Conservation (phyloP, 805 yeast species). For the Zygoascus tannicola region DNA sequence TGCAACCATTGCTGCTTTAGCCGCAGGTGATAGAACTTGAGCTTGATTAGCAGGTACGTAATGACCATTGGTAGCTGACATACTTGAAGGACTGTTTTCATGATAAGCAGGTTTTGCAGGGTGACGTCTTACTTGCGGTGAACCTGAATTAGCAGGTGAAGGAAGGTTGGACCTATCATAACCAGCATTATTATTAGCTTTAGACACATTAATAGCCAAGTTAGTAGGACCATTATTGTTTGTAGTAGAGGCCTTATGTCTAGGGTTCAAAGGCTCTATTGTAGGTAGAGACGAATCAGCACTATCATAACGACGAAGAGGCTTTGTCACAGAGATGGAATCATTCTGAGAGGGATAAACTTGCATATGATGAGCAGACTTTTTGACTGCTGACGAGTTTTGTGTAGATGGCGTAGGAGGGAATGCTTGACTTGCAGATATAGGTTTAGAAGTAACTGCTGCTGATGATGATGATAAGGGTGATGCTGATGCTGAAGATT, state of each 20-base stretch:
- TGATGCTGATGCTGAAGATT: background rate
- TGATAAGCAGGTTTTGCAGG: background rate
- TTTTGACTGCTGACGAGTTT: background rate
- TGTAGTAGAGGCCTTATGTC: background rate
- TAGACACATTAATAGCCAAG: background rate
- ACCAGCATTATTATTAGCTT: background rate
- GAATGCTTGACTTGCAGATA: background rate
- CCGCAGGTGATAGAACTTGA: conserved; percentile 5
- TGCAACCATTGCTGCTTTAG: conserved; percentile 1
- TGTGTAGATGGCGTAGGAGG: conserved; percentile 1
- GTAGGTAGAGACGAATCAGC: background rate
- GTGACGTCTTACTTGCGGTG: background rate
- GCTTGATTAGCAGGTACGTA: conserved; percentile 1
- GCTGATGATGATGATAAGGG: background rate
- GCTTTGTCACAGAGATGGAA: background rate
- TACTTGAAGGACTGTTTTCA: background rate
- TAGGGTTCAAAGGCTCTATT: conserved; percentile 3
- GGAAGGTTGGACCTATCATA: background rate
- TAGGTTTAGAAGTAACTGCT: conserved; percentile 2
- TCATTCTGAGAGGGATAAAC: conserved; percentile 1
- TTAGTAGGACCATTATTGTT: background rate
- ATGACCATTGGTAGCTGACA: background rate
- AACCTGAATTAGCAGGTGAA: background rate
- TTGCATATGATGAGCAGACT: conserved; percentile 7
- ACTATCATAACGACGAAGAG: conserved; percentile 1